Conservation (phyloP, 2,329 filamentous ascomycete species). For the Talaromyces sp. region DNA sequence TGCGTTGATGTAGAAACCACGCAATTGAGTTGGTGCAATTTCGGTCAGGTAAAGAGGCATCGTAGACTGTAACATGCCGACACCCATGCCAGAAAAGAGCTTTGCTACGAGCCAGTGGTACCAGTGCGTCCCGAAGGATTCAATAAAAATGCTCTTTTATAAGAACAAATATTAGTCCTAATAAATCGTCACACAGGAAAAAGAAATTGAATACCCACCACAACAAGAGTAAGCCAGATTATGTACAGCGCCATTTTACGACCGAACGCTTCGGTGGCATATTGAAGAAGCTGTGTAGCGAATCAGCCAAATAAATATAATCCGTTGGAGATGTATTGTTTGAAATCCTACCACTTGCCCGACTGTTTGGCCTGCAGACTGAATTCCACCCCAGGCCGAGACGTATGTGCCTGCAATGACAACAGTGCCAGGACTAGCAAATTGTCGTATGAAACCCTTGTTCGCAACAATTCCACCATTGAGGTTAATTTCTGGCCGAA, state of each 20-base stretch:
- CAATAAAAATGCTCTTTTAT: conserved; percentile 30
- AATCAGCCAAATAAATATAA: neutral
- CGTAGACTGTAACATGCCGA: conserved; percentile 40
- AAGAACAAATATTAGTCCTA: neutral
- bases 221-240: conserved; percentile 29
- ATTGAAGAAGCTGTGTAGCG: conserved; percentile 24
- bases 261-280: conserved; percentile 30
- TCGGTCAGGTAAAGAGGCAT: conserved; percentile 40
- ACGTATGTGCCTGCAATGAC: conserved; percentile 33
- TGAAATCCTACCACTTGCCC: conserved; percentile 30
- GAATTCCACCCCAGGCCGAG: conserved; percentile 37
- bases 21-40: conserved; percentile 35
- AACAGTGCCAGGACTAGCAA: conserved; percentile 23
- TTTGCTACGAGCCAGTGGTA: conserved; percentile 36
- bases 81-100: conserved; percentile 34
- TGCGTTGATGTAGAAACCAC: conserved; percentile 36
- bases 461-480: conserved; percentile 38
- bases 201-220: conserved; percentile 14
- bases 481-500: conserved; percentile 23
- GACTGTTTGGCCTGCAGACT: conserved; percentile 33
- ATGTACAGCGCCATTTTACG: conserved; percentile 31
- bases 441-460: conserved; percentile 36
- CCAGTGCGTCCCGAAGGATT: conserved; percentile 34
- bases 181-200: neutral
- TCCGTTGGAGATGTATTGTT: neutral